phyloP scores from a whole-genome alignment of 768 basidiomycete species.

The Kwoniella bestiolae region DNA sequence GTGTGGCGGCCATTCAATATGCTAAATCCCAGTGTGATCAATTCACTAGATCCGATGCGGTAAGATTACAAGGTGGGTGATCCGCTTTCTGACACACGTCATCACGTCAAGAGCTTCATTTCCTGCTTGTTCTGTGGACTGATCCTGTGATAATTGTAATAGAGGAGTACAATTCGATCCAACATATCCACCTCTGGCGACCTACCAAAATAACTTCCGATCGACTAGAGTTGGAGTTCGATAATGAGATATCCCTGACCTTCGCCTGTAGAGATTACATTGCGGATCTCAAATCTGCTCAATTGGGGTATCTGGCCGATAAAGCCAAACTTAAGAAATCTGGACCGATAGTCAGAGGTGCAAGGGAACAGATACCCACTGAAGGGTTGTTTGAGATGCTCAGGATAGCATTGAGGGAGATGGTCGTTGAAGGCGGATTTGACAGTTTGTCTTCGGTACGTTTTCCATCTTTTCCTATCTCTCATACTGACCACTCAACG shows the following conservation, averaged over 20 bases:
- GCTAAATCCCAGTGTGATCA: slow-evolving; percentile 54
- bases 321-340: not conserved
- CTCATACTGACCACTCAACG: not conserved
- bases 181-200: slow-evolving; percentile 51
- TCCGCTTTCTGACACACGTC: not conserved
- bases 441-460: slow-evolving; percentile 19
- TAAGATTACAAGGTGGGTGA: slow-evolving; percentile 52
- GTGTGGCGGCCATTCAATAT: slow-evolving; percentile 41
- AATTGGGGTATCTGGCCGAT: slow-evolving; percentile 33
- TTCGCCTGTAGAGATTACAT: slow-evolving; percentile 32
- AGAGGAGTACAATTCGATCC: slow-evolving; percentile 55
- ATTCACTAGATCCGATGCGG: slow-evolving; percentile 52
- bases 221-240: slow-evolving; percentile 34
- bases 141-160: not conserved
- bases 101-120: not conserved
- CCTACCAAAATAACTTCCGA: slow-evolving; percentile 21
- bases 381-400: slow-evolving; percentile 42
- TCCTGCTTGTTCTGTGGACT: too few relatives aligned
- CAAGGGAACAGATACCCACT: slow-evolving; percentile 20
- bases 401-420: slow-evolving; percentile 23
- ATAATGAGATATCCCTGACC: slow-evolving; percentile 39
- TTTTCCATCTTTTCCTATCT: not conserved
- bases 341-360: slow-evolving; percentile 20
- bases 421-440: slow-evolving; percentile 15
- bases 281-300: slow-evolving; percentile 28